These are phyloP conservation scores for Neurospora sp. DNA, from an alignment of 495 filamentous ascomycete genomes.

Conservation along the genomic window DNA sequence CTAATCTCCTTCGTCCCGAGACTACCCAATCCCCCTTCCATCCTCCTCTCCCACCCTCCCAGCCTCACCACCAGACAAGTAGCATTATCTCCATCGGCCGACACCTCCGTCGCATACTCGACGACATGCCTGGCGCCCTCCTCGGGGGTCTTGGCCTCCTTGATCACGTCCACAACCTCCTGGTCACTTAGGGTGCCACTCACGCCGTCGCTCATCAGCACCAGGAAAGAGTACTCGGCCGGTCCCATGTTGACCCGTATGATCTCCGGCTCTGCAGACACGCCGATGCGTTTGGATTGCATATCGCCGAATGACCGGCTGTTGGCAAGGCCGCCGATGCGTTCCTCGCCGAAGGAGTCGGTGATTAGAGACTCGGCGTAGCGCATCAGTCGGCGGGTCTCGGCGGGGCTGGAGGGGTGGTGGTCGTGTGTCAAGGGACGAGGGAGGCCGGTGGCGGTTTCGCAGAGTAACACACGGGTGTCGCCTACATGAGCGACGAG, in stretches of 20 bases:
- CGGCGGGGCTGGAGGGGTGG: constrained; percentile 75
- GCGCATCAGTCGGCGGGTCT: constrained; percentile 72
- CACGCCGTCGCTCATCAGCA: constrained; percentile 80
- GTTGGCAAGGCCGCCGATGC: constrained; percentile 87
- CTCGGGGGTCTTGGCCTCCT: constrained; percentile 85
- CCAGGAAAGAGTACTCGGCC: constrained; percentile 78
- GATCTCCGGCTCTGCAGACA: constrained; percentile 87
- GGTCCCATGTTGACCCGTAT: constrained; percentile 60
- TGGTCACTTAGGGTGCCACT: constrained; percentile 75
- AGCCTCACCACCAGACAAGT: constrained; percentile 88
- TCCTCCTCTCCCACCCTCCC: constrained; percentile 89
- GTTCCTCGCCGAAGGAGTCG: constrained; percentile 95
- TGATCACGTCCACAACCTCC: constrained; percentile 91
- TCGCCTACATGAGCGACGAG: constrained; percentile 90
- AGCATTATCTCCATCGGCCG: constrained; percentile 77
- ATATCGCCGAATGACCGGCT: constrained; percentile 90
- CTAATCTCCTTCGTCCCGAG: constrained; percentile 83
- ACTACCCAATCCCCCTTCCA: constrained; percentile 78
- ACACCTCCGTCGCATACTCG: constrained; percentile 77
- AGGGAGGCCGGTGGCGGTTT: constrained; percentile 64
- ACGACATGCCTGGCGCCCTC: constrained; percentile 71
- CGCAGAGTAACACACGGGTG: constrained; percentile 79
- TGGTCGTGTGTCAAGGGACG: constrained; percentile 78
- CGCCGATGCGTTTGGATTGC: constrained; percentile 79
- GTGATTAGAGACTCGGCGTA: constrained; percentile 75